A percentile compares a stretch with the other conserved stretches of the same genome.
phyloP scores from a whole-genome alignment of 345 rosid species.

The Camelina hispida region DNA sequence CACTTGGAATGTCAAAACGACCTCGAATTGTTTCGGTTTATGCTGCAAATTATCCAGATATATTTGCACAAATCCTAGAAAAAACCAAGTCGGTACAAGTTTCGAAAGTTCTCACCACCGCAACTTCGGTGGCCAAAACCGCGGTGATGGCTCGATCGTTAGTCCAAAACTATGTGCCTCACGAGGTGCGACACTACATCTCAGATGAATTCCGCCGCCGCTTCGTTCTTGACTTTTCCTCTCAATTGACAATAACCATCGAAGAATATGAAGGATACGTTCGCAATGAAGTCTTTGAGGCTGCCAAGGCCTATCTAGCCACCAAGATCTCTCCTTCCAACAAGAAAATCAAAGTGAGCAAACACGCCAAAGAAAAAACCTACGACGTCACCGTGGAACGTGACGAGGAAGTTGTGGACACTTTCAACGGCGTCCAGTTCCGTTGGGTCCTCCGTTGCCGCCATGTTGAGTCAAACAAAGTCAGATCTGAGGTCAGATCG shows the following conservation, averaged over 20 bases:
- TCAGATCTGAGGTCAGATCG: slow-evolving; percentile 47
- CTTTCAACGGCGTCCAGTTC: slow-evolving; percentile 55
- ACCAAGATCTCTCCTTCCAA: slow-evolving; percentile 47
- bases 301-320: slow-evolving; percentile 55
- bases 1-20: no score
- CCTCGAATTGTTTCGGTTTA: no score
- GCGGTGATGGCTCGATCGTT: slow-evolving; percentile 56
- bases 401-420: slow-evolving; percentile 58
- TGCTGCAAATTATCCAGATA: no score
- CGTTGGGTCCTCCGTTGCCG: slow-evolving; percentile 57
- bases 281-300: slow-evolving; percentile 53
- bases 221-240: slow-evolving; percentile 48
- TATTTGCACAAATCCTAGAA: no score
- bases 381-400: slow-evolving; percentile 55
- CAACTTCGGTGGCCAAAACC: slow-evolving; percentile 61
- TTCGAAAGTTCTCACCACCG: slow-evolving; percentile 48
- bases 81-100: no score
- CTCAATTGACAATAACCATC: slow-evolving; percentile 52
- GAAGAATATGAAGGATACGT: slow-evolving; percentile 56
- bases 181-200: slow-evolving; percentile 45
- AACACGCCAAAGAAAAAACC: slow-evolving; percentile 58
- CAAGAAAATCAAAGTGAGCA: slow-evolving; percentile 53
- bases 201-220: slow-evolving; percentile 36
- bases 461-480: slow-evolving; percentile 47
- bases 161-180: slow-evolving; percentile 51